These are phyloP conservation scores for Blastobotrys chiropterorum DNA, from an alignment of 805 yeast species.

Conservation along the genomic window DNA sequence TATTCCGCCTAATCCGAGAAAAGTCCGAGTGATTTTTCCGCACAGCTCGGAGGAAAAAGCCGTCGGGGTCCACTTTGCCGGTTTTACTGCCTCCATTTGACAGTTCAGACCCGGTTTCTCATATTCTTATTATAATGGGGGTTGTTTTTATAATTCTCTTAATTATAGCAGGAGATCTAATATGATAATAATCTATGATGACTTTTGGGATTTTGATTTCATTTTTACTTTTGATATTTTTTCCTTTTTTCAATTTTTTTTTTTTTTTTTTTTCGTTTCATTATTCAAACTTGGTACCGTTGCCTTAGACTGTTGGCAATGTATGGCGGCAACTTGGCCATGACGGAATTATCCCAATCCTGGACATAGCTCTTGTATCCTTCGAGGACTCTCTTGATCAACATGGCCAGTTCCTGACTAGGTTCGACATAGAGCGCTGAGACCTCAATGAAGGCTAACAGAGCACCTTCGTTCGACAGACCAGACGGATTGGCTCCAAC, in stretches of 20 bases:
- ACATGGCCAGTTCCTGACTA: constrained; percentile 18
- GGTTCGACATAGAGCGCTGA: constrained; percentile 35
- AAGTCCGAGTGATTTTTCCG: no score
- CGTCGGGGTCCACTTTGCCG: no score
- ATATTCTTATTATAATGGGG: no score
- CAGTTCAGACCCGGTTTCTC: no score
- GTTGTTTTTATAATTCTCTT: background rate
- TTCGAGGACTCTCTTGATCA: constrained; percentile 20
- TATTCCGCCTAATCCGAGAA: no score
- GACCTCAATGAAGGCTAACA: constrained; percentile 52
- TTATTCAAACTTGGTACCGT: background rate
- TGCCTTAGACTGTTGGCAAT: constrained; percentile 12
- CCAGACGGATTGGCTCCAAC: constrained; percentile 63
- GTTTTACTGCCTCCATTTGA: no score
- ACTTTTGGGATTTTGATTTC: background rate
- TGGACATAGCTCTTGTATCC: constrained; percentile 25
- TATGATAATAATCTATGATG: background rate
- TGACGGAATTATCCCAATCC: constrained; percentile 23
- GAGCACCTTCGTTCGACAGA: constrained; percentile 41
- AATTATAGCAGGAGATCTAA: background rate
- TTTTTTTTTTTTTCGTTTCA: background rate
- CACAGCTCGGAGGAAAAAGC: no score
- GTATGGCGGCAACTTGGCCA: constrained; percentile 20
- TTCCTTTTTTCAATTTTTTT: background rate
- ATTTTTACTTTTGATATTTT: background rate